Evolutionary conservation across 1,284 basidiomycete genomes (phyloP), one percentile per base, ranked within the genome.

Genomic region (Microbotryum violaceum): DNA sequence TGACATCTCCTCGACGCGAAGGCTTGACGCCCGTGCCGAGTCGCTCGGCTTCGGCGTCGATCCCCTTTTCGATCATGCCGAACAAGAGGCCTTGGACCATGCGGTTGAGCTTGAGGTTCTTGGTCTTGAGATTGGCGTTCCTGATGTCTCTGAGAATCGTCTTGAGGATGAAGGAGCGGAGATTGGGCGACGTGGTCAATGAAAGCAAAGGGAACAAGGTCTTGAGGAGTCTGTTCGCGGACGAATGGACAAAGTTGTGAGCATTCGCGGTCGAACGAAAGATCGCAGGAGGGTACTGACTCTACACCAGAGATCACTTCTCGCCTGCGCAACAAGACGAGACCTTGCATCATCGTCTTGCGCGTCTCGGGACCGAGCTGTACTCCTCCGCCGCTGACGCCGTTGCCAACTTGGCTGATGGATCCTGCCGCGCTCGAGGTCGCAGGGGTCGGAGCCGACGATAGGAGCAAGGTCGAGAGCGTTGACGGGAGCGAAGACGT

Each of bases 51-150:
- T 90, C 85, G 10, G 79, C 85, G 49, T 85, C 83, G 85, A 94
- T 81, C 16, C 91, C 91, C 44, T 85, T 83, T 75, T 97, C 92
- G 8, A 98, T 86, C 89, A 98, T 97, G 56, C 84, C 83, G 74
- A 98, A 98, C 33, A 98, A 81, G 80, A 98, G 87, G 10, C 91
- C 88, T 75, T 99, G 96, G 0, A 99, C 91, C 23, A 92, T 88
- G 47, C 91, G 85, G 74, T 99, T 99, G 33, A 98, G 84, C 72
- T 93, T 92, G 78, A 97, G 92, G 72, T 97, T 96, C 75, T 91
- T 92, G 47, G 87, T 81, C 62, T 85, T 86, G 47, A 84, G 78
- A 74, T 99, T 99, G 48, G 94, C 92, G 5, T 87, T 89, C 71
- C 87, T 87, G 69, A 99, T 89, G 70, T 98, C 94, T 20, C 89